Percentiles rank a stretch among this genome's conserved stretches.
These are phyloP conservation scores for Ustilago sp. DNA, from an alignment of 1,284 basidiomycete species.

Conservation along the genomic window DNA sequence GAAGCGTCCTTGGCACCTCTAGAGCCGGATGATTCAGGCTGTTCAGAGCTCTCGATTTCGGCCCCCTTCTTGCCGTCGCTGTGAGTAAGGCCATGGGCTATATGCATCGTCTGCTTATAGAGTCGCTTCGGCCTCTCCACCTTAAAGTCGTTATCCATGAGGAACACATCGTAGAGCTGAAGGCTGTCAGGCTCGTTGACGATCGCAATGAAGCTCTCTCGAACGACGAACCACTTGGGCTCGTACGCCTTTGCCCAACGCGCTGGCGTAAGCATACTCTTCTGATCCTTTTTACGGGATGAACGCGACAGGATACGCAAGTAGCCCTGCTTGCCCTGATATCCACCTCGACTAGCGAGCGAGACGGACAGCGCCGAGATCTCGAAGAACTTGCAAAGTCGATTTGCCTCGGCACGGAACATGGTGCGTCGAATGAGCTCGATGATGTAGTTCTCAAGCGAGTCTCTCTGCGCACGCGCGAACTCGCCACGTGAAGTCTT, in stretches of 20 bases:
- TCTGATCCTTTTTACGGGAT: slow-evolving; percentile 72
- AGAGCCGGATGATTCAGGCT: slow-evolving; percentile 25
- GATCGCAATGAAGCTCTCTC: slow-evolving; percentile 91
- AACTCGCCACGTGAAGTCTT: slow-evolving; percentile 76
- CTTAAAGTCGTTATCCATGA: slow-evolving; percentile 88
- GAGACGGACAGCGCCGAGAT: slow-evolving; percentile 87
- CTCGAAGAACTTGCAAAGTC: slow-evolving; percentile 93
- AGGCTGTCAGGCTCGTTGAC: slow-evolving; percentile 81
- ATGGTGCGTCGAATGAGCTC: slow-evolving; percentile 83
- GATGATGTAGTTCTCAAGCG: slow-evolving; percentile 88
- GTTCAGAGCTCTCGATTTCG: slow-evolving; percentile 41
- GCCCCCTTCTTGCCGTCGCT: slow-evolving; percentile 42
- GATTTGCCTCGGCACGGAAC: slow-evolving; percentile 94
- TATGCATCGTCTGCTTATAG: slow-evolving; percentile 67
- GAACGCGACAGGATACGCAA: slow-evolving; percentile 73
- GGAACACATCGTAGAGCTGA: slow-evolving; percentile 90
- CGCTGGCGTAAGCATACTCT: slow-evolving; percentile 70
- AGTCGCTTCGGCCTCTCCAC: slow-evolving; percentile 76
- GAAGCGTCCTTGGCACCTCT: slow-evolving; percentile 29
- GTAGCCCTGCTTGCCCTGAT: slow-evolving; percentile 84
- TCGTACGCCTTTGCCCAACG: slow-evolving; percentile 77
- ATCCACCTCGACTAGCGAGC: slow-evolving; percentile 84
- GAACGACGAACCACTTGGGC: slow-evolving; percentile 90
- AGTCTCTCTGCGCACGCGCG: slow-evolving; percentile 81
- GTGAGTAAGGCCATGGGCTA: slow-evolving; percentile 52